phyloP scores from a whole-genome alignment of 2,329 filamentous ascomycete genomes.

The Arachnopeziza araneosa region DNA sequence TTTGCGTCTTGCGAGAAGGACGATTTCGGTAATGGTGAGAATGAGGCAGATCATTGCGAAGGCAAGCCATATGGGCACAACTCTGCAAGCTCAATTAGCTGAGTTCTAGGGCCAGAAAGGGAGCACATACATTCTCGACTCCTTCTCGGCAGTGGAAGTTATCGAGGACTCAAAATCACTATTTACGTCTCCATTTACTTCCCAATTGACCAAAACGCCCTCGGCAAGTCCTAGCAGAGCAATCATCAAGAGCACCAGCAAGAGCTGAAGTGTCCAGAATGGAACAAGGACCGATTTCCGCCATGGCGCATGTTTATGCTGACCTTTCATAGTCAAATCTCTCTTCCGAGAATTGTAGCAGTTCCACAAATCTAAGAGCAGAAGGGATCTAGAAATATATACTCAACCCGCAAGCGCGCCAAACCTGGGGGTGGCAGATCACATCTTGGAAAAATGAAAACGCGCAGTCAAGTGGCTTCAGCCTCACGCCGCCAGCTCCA shows the following conservation, averaged over 20 bases:
- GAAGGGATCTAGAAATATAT: not conserved
- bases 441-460: not conserved
- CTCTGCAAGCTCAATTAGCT: slow-evolving; percentile 1
- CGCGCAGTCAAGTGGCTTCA: not conserved
- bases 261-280: slow-evolving; percentile 22
- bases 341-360: not conserved
- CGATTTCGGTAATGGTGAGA: slow-evolving; percentile 22
- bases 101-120: not conserved
- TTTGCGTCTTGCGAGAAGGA: slow-evolving; percentile 19
- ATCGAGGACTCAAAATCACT: not conserved
- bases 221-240: slow-evolving; percentile 8
- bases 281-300: slow-evolving; percentile 21
- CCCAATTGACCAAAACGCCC: slow-evolving; percentile 3
- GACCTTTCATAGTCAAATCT: not conserved
- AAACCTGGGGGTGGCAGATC: not conserved
- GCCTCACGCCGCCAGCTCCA: not conserved
- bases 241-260: slow-evolving; percentile 17
- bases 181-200: not conserved
- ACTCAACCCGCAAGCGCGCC: not conserved
- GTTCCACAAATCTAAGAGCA: not conserved
- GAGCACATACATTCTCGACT: slow-evolving; percentile 3
- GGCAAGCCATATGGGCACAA: slow-evolving; percentile 13
- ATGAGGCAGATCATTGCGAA: slow-evolving; percentile 15
- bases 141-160: not conserved
- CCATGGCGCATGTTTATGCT: slow-evolving; percentile 21